Percentiles rank a stretch among this genome's conserved stretches.
These are phyloP conservation scores for Dentipellis fragilis DNA, from an alignment of 768 basidiomycete species.

Conservation along the genomic window DNA sequence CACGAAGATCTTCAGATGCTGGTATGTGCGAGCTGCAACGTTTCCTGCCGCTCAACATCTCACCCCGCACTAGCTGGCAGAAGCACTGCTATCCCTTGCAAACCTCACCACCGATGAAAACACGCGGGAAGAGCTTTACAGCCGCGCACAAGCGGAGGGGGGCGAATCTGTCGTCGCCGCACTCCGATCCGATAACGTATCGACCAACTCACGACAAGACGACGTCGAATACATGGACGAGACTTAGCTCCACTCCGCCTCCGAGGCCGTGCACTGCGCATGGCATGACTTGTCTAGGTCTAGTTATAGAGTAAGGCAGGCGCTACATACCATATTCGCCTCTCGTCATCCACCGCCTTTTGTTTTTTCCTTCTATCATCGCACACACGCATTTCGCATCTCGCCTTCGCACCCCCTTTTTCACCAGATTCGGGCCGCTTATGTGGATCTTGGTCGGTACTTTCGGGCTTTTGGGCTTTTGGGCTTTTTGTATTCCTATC, in stretches of 20 bases:
- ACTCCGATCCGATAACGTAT: constrained; percentile 3
- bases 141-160: constrained; percentile 38
- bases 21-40: constrained; percentile 4
- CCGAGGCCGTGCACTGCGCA: too few species aligned
- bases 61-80: constrained; percentile 30
- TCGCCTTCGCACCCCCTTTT: too few species aligned
- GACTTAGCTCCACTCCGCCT: constrained; percentile 4
- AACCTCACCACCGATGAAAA: constrained; percentile 42
- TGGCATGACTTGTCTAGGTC: too few species aligned
- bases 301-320: neutral
- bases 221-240: constrained; percentile 12
- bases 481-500: too few species aligned
- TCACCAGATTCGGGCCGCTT: too few species aligned
- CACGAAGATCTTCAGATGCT: constrained; percentile 13
- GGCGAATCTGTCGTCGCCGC: constrained; percentile 28
- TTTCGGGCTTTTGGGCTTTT: too few species aligned
- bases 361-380: neutral
- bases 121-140: constrained; percentile 42
- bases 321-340: neutral
- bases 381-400: neutral
- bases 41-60: neutral
- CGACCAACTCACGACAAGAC: neutral
- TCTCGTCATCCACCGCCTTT: neutral
- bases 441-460: too few species aligned
- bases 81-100: constrained; percentile 49